phyloP scores from a whole-genome alignment of 805 yeast genomes.

The Metschnikowia lunata region DNA sequence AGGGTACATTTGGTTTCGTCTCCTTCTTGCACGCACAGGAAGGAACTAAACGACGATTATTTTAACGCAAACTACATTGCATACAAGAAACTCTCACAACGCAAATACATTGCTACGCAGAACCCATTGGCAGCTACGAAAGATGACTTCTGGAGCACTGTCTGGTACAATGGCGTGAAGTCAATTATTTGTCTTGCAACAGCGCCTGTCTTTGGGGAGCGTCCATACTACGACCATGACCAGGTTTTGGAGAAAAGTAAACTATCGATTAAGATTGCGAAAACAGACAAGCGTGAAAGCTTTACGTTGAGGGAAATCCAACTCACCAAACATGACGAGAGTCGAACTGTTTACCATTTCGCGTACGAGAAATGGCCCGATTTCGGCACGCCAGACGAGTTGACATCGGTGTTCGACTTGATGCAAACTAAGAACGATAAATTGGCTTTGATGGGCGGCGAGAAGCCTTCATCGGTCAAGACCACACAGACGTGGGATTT shows the following conservation, averaged over 20 bases:
- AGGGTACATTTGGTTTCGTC: slow-evolving; percentile 54
- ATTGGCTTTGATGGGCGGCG: slow-evolving; percentile 9
- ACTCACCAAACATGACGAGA: slow-evolving; percentile 10
- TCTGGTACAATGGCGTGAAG: slow-evolving; percentile 31
- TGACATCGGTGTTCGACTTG: slow-evolving; percentile 28
- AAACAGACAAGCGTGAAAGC: slow-evolving; percentile 8
- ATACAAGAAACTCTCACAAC: slow-evolving; percentile 21
- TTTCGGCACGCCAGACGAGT: slow-evolving; percentile 38
- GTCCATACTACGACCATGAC: slow-evolving; percentile 19
- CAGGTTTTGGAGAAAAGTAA: slow-evolving; percentile 15
- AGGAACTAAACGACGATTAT: slow-evolving; percentile 32
- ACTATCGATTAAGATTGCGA: slow-evolving; percentile 11
- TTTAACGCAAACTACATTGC: slow-evolving; percentile 43
- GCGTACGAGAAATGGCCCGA: slow-evolving; percentile 46
- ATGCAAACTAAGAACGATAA: slow-evolving; percentile 31
- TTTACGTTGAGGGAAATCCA: slow-evolving; percentile 16
- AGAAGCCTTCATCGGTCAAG: neutral
- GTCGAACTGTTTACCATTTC: slow-evolving; percentile 30
- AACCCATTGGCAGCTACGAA: slow-evolving; percentile 39
- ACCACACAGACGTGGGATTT: slow-evolving; percentile 15
- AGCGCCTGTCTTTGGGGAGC: slow-evolving; percentile 17
- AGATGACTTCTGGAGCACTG: slow-evolving; percentile 42
- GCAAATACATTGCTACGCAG: slow-evolving; percentile 43
- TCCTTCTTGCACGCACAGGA: slow-evolving; percentile 13
- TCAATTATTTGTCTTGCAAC: slow-evolving; percentile 36